These are phyloP conservation scores for Coniferiporia sulphurascens DNA, from an alignment of 1,284 basidiomycete species.

Conservation along the genomic window DNA sequence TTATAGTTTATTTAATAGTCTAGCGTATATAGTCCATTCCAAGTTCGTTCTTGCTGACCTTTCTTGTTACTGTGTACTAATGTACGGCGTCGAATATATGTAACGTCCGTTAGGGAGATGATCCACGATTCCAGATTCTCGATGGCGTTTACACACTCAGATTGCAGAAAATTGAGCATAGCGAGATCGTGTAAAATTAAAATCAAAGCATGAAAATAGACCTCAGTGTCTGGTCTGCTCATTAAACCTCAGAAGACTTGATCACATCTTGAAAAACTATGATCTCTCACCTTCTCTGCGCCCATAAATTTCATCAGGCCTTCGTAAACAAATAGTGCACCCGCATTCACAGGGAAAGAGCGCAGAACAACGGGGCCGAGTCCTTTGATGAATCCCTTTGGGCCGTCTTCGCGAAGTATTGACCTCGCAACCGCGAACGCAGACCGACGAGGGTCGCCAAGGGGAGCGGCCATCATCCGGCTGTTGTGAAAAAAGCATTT, in stretches of 20 bases:
- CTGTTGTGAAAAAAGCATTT: conserved; percentile 28
- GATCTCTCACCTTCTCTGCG: conserved; percentile 52
- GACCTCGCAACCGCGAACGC: conserved; percentile 43
- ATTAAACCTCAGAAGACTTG: neutral
- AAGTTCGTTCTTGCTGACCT: too few relatives aligned
- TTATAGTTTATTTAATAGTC: too few relatives aligned
- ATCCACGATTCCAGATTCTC: too few relatives aligned
- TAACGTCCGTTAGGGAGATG: too few relatives aligned
- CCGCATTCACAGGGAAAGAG: conserved; percentile 70
- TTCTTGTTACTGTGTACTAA: too few relatives aligned
- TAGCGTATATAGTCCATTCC: too few relatives aligned
- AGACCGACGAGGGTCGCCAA: conserved; percentile 41
- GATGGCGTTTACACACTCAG: too few relatives aligned
- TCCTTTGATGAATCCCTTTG: conserved; percentile 58
- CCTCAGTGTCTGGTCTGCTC: conserved; percentile 15
- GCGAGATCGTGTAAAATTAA: neutral
- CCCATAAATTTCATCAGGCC: conserved; percentile 56
- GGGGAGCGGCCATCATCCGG: conserved; percentile 55
- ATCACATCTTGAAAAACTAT: neutral
- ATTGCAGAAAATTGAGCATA: neutral
- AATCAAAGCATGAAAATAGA: conserved; percentile 11
- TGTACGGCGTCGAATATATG: too few relatives aligned
- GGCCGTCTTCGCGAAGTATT: conserved; percentile 47
- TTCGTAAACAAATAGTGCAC: conserved; percentile 69
- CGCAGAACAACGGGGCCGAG: conserved; percentile 56